Conservation (phyloP, 164 flowering plant species). For the Sedum album region DNA sequence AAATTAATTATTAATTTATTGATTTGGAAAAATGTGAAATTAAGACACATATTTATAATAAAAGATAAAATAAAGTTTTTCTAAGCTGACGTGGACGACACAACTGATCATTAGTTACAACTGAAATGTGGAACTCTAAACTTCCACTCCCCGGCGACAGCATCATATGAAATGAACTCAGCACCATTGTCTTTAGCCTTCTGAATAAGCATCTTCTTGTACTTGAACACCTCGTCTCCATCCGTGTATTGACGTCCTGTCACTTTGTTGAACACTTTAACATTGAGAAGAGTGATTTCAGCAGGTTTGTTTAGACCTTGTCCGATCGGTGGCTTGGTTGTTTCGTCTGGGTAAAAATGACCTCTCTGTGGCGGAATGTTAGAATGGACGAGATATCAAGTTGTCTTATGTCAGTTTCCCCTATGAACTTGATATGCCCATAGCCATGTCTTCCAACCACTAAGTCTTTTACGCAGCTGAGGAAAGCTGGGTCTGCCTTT, state of each 20-base stretch:
- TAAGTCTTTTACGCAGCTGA: conserved; percentile 18
- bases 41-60: too few relatives aligned
- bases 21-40: too few relatives aligned
- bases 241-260: conserved; percentile 10
- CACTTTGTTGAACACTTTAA: conserved; percentile 15
- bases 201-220: conserved; percentile 16
- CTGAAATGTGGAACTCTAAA: conserved; percentile 18
- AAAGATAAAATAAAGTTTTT: too few relatives aligned
- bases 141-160: conserved; percentile 22
- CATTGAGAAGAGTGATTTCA: conserved; percentile 19
- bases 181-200: conserved; percentile 19
- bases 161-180: conserved; percentile 19
- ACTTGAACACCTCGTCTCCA: conserved; percentile 12
- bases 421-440: conserved; percentile 19
- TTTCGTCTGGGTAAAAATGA: conserved; percentile 19
- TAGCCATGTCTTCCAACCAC: conserved; percentile 18
- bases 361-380: conserved; percentile 18
- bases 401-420: conserved; percentile 18
- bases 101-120: background rate
- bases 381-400: conserved; percentile 20
- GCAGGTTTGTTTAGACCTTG: conserved; percentile 22
- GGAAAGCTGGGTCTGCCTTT: conserved; percentile 19
- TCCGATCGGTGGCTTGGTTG: conserved; percentile 18
- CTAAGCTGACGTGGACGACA: too few relatives aligned
- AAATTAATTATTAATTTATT: too few relatives aligned